Percentiles rank a stretch among this genome's conserved stretches.
Evolutionary conservation across 2,329 filamentous ascomycete genomes (phyloP).

Genomic region (Huntiella bhutanensis): DNA sequence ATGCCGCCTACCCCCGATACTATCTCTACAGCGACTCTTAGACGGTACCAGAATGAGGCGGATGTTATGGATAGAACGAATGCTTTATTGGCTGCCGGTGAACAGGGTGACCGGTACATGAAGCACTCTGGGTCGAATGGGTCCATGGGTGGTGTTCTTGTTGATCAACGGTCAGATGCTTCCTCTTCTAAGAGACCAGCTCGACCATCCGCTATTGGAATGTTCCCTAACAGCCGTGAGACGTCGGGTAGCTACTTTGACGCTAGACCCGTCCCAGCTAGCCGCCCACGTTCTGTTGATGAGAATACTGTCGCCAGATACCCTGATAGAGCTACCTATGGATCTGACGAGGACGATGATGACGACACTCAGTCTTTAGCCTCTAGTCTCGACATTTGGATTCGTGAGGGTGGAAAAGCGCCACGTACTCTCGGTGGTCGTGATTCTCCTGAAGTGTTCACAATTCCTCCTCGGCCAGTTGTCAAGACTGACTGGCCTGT

Average conservation of each 20-base stretch:
- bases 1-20: slow-evolving; percentile 42
- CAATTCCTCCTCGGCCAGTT: slow-evolving; percentile 25
- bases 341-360: slow-evolving; percentile 18
- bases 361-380: slow-evolving; percentile 24
- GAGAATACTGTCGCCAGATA: slow-evolving; percentile 25
- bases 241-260: slow-evolving; percentile 16
- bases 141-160: slow-evolving; percentile 9
- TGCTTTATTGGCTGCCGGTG: slow-evolving; percentile 3
- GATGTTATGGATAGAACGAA: slow-evolving; percentile 18
- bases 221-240: slow-evolving; percentile 17
- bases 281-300: slow-evolving; percentile 28
- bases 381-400: slow-evolving; percentile 38
- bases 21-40: slow-evolving; percentile 35
- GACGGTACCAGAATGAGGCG: slow-evolving; percentile 30
- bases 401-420: slow-evolving; percentile 32
- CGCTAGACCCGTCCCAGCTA: slow-evolving; percentile 16
- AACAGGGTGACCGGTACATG: slow-evolving; percentile 3
- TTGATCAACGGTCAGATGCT: background rate
- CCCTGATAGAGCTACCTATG: slow-evolving; percentile 24
- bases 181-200: slow-evolving; percentile 9
- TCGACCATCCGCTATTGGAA: slow-evolving; percentile 18
- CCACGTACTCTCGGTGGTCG: slow-evolving; percentile 17
- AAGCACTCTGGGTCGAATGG: slow-evolving; percentile 9
- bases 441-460: slow-evolving; percentile 34
- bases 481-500: slow-evolving; percentile 26